phyloP scores from a whole-genome alignment of 768 basidiomycete genomes.

The Tremella mesenterica region DNA sequence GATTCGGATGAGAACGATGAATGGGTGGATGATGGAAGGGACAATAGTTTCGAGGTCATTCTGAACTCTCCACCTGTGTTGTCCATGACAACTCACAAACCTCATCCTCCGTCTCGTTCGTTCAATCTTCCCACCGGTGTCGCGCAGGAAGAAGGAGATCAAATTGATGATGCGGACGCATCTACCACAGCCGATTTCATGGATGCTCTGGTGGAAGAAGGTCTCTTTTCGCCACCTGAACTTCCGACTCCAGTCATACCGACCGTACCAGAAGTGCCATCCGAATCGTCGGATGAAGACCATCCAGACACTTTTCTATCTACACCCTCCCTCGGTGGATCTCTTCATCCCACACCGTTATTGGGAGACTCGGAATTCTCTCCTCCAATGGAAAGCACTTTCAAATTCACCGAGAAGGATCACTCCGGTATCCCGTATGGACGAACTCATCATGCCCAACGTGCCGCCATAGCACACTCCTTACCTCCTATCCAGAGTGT shows the following conservation, averaged over 20 bases:
- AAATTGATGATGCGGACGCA: slow-evolving; percentile 14
- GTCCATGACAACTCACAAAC: background rate
- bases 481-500: slow-evolving; percentile 10
- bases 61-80: slow-evolving; percentile 2
- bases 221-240: slow-evolving; percentile 40
- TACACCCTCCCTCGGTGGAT: slow-evolving; percentile 36
- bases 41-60: slow-evolving; percentile 25
- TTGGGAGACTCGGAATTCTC: slow-evolving; percentile 2
- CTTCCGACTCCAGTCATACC: slow-evolving; percentile 29
- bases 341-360: slow-evolving; percentile 26
- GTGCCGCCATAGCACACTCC: slow-evolving; percentile 30
- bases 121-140: background rate
- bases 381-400: background rate
- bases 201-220: slow-evolving; percentile 42
- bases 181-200: slow-evolving; percentile 39
- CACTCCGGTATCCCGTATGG: slow-evolving; percentile 36
- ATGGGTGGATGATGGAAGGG: slow-evolving; percentile 1
- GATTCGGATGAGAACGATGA: slow-evolving; percentile 21
- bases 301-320: slow-evolving; percentile 16
- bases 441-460: slow-evolving; percentile 37
- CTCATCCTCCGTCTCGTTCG: no score
- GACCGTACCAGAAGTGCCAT: slow-evolving; percentile 20
- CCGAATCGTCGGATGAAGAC: slow-evolving; percentile 12
- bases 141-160: slow-evolving; percentile 1
- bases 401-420: slow-evolving; percentile 19